These are phyloP conservation scores for Adansonia gregorii DNA, from an alignment of 441 rosid species.

Conservation along the genomic window DNA sequence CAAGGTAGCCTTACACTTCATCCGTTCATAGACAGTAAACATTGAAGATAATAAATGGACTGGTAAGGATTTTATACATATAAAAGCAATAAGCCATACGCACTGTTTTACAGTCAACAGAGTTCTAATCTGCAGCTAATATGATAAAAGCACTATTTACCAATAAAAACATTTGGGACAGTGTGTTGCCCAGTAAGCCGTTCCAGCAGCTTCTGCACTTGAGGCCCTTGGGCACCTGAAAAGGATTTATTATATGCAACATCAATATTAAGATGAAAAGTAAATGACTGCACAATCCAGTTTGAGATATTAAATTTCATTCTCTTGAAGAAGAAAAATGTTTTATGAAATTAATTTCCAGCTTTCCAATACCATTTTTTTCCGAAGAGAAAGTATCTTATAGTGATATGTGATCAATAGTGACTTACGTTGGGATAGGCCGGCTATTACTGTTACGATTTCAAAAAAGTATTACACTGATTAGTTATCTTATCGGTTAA, in stretches of 20 bases:
- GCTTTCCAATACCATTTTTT: background rate
- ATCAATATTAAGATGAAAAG: background rate
- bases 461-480: background rate
- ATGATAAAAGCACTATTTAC: conserved; percentile 43
- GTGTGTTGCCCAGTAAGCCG: conserved; percentile 92
- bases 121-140: background rate
- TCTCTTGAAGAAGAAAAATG: background rate
- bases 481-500: conserved; percentile 9
- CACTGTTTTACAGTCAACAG: background rate
- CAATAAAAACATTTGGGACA: conserved; percentile 91
- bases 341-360: background rate
- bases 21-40: background rate
- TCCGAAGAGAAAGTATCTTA: background rate
- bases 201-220: conserved; percentile 81
- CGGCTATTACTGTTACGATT: background rate
- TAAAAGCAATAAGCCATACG: background rate
- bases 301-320: background rate
- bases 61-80: background rate
- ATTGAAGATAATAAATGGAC: conserved; percentile 3
- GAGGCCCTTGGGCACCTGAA: conserved; percentile 89
- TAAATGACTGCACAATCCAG: background rate
- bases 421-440: background rate
- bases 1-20: background rate
- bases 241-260: conserved; percentile 14
- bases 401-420: background rate